These are phyloP conservation scores for Tolypocladium pustulatum DNA, from an alignment of 2,329 filamentous ascomycete genomes.

Conservation along the genomic window DNA sequence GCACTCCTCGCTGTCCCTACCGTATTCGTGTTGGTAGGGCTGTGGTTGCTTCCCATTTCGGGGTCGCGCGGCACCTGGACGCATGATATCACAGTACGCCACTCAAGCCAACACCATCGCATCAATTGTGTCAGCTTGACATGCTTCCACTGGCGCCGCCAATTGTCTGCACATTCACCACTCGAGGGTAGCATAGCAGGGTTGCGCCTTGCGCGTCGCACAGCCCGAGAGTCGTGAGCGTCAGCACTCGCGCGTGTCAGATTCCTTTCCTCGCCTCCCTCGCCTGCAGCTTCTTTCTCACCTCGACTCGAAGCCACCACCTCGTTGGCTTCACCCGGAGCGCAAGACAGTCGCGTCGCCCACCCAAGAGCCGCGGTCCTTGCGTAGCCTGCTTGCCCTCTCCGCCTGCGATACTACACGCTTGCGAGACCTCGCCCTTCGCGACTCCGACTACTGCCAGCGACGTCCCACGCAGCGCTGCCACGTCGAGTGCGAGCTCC, in stretches of 20 bases:
- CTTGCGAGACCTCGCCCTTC: background rate
- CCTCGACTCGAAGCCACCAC: background rate
- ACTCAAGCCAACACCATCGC: background rate
- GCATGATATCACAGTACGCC: background rate
- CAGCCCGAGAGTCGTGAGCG: background rate
- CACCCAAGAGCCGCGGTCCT: too few relatives aligned
- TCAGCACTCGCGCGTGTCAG: background rate
- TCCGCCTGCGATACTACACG: background rate
- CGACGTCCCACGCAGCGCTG: background rate
- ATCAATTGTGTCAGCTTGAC: background rate
- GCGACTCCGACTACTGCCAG: background rate
- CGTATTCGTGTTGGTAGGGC: background rate
- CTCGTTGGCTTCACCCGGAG: background rate
- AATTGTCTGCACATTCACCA: background rate
- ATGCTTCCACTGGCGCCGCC: background rate
- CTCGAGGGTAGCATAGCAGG: background rate
- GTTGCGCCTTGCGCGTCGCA: background rate
- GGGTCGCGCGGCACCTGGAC: background rate
- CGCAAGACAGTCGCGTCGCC: background rate
- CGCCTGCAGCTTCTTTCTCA: background rate
- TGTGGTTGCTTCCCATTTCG: background rate
- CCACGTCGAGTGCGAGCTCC: background rate
- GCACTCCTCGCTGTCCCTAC: background rate
- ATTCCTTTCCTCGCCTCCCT: background rate
- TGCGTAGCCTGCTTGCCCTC: background rate